Conservation (phyloP, 75 land plant species). For the Ceratopteris richardii region DNA sequence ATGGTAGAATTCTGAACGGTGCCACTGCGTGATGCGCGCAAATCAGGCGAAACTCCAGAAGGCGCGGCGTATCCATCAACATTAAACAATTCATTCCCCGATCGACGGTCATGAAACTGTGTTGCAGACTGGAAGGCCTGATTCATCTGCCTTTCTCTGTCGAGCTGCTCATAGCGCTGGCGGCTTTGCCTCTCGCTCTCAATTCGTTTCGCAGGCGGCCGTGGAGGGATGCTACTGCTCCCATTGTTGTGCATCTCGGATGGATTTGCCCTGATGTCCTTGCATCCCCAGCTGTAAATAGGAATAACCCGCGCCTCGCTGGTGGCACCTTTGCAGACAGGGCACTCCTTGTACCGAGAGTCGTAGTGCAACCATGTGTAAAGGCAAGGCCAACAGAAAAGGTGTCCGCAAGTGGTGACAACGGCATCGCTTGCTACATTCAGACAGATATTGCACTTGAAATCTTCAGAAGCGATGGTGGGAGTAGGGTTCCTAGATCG, state of each 20-base stretch:
- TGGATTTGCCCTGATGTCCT: constrained; percentile 10
- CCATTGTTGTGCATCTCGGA: constrained; percentile 5
- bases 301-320: constrained; percentile 21
- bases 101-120: not conserved
- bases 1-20: not conserved
- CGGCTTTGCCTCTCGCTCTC: constrained; percentile 61
- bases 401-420: constrained; percentile 31
- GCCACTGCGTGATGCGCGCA: not conserved
- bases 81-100: no score
- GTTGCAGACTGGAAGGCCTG: not conserved
- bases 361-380: constrained; percentile 33
- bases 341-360: constrained; percentile 30
- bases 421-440: constrained; percentile 26
- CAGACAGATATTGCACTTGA: constrained; percentile 35
- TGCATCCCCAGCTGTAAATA: constrained; percentile 24
- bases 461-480: constrained; percentile 11
- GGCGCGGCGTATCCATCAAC: no score
- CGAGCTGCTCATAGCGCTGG: constrained; percentile 5
- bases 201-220: constrained; percentile 53
- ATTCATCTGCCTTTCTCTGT: constrained; percentile 5
- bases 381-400: constrained; percentile 38
- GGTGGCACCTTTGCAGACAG: constrained; percentile 37
- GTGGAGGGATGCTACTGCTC: constrained; percentile 29
- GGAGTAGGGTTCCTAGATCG: no score
- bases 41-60: no score